Evolutionary conservation across 441 rosid species (phyloP), one percentile per base, ranked within the genome.

Genomic region (Adansonia rubrostipa): DNA sequence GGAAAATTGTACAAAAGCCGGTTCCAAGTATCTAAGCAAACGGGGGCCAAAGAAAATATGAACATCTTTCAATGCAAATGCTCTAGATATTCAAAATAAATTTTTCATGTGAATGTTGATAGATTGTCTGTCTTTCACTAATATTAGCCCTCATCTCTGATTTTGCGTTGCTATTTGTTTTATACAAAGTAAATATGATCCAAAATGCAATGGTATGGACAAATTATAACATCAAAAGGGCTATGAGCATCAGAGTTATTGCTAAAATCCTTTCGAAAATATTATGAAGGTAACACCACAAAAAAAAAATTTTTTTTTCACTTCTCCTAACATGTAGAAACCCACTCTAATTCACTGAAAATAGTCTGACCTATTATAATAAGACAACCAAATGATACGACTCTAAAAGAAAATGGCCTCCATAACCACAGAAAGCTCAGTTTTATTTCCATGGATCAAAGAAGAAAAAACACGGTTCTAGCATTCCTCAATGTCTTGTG

Each of bases 21-120:
- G 97, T 94, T 61, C 85, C 96, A n/a, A 92, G 89, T 84, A 94
- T 85, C 97, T 94, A 90, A 82, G 82, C 48, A 67, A 79, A 61
- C 19, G 54, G 60, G 63, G 62, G 56, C 33, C 68, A 62, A 47
- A 77, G 73, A 51, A 71, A 63, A 76, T 63, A 58, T 74, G 62
- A 73, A 50, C n/a, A 60, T 63, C 28, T 28, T 71, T 71, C 3
- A 67, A 47, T 44, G 75, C 3, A 24, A 75, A 60, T 51, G 48
- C 54, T 77, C 48, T 19, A 9, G 24, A 22, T 36, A 9, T 42
- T 24, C 44, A 60, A 73, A 58, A 58, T 19, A 45, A 60, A 19
- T 10, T 9, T 73, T 44, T 6, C 44, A 7, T 2, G 11, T 24
- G 17, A 74, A 74, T 0, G 10, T 17, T 17, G 33, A 48, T 69